Conservation (phyloP, 192 early-diverging fungal species). For the Mortierella antarctica region DNA sequence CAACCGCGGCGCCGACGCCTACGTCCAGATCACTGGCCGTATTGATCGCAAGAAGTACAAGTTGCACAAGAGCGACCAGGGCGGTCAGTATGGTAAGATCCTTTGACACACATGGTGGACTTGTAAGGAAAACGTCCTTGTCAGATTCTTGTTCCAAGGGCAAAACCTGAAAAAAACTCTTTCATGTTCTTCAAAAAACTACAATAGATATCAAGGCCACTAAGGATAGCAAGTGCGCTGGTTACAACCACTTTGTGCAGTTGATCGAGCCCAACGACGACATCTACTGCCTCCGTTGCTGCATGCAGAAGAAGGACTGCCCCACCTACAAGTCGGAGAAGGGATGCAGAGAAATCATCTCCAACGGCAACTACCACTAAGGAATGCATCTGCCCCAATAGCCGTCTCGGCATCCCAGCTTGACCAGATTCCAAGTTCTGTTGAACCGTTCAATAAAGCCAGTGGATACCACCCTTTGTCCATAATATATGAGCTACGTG, state of each 20-base stretch:
- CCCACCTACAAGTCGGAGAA: constrained; percentile 46
- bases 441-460: too few relatives aligned
- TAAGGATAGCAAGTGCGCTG: constrained; percentile 54
- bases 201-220: constrained; percentile 58
- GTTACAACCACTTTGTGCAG: constrained; percentile 63
- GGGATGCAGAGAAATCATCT: constrained; percentile 40
- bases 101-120: not conserved
- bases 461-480: too few relatives aligned
- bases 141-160: too few relatives aligned
- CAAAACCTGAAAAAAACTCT: too few relatives aligned
- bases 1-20: constrained; percentile 20
- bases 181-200: constrained; percentile 35
- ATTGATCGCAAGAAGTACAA: constrained; percentile 55
- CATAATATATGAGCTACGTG: too few relatives aligned
- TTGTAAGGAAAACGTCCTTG: too few relatives aligned
- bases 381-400: not conserved
- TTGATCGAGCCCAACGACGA: constrained; percentile 62
- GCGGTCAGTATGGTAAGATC: constrained; percentile 54
- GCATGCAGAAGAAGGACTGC: constrained; percentile 48
- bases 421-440: too few relatives aligned
- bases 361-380: constrained; percentile 34
- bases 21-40: constrained; percentile 65
- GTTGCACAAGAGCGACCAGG: constrained; percentile 54
- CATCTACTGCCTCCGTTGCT: constrained; percentile 62
- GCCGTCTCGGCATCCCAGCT: too few relatives aligned